Evolutionary conservation across 805 yeast species (phyloP).

Genomic region (Pichia cephalocereana): DNA sequence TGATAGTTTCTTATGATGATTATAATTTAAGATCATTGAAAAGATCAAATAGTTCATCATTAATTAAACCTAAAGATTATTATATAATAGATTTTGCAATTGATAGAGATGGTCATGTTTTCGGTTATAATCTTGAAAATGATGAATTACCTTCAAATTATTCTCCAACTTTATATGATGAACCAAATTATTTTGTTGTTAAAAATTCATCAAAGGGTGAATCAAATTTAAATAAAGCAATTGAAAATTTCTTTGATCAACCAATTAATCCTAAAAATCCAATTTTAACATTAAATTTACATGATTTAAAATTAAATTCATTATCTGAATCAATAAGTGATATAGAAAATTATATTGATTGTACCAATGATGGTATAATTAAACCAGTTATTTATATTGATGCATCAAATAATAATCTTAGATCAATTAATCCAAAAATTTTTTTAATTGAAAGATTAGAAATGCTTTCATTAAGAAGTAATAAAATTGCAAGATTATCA

Average conservation of each 20-base stretch:
- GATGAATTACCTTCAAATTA: constrained; percentile 23
- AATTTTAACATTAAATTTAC: constrained; percentile 35
- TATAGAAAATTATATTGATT: constrained; percentile 42
- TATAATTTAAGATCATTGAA: background rate
- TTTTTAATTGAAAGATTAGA: constrained; percentile 41
- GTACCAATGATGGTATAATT: constrained; percentile 22
- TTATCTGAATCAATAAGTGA: constrained; percentile 54
- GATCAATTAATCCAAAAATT: constrained; percentile 39
- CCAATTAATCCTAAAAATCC: constrained; percentile 18
- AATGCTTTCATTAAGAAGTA: constrained; percentile 44
- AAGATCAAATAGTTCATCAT: background rate
- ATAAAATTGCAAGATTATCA: constrained; percentile 38
- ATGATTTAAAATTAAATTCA: constrained; percentile 35
- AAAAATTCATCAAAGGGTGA: constrained; percentile 15
- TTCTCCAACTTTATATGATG: constrained; percentile 24
- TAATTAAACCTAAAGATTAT: background rate
- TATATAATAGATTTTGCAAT: constrained; percentile 34
- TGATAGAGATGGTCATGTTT: constrained; percentile 35
- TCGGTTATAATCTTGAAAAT: constrained; percentile 23
- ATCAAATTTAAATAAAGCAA: constrained; percentile 32
- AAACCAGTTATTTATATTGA: constrained; percentile 37
- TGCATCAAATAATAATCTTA: constrained; percentile 40
- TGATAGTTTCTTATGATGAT: constrained; percentile 1
- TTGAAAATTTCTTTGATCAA: constrained; percentile 11
- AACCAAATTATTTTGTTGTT: constrained; percentile 26